A percentile compares a stretch with the other conserved stretches of the same genome.
phyloP scores from a whole-genome alignment of 2,329 filamentous ascomycete genomes.

The Pezizomycotina sp. region DNA sequence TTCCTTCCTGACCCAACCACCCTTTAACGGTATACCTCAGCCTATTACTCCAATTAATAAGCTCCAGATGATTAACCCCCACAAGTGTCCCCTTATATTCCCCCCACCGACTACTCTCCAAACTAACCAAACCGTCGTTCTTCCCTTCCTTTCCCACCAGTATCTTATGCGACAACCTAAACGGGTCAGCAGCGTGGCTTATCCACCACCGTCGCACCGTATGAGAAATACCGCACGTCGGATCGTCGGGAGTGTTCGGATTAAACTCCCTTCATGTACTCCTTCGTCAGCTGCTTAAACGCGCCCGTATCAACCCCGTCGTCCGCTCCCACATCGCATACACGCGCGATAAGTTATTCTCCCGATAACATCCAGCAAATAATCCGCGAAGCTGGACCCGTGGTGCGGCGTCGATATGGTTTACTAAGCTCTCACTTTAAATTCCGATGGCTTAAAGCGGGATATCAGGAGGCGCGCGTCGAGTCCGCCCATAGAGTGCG shows the following conservation, averaged over 20 bases:
- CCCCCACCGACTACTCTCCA: slow-evolving; percentile 45
- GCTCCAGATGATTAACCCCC: slow-evolving; percentile 45
- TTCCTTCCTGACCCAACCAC: slow-evolving; percentile 38
- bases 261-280: slow-evolving; percentile 48
- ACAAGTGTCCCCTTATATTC: slow-evolving; percentile 47
- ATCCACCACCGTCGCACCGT: slow-evolving; percentile 36
- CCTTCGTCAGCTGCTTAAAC: slow-evolving; percentile 43
- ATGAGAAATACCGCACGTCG: slow-evolving; percentile 44
- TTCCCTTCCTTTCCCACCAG: slow-evolving; percentile 39
- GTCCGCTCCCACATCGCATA: slow-evolving; percentile 36
- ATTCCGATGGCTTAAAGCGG: slow-evolving; percentile 32
- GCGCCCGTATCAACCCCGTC: slow-evolving; percentile 42
- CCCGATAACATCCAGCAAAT: slow-evolving; percentile 21
- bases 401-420: slow-evolving; percentile 30
- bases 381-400: slow-evolving; percentile 24
- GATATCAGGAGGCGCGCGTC: slow-evolving; percentile 51
- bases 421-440: slow-evolving; percentile 27
- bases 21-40: slow-evolving; percentile 38
- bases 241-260: slow-evolving; percentile 38
- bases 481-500: slow-evolving; percentile 33
- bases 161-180: slow-evolving; percentile 38
- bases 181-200: slow-evolving; percentile 31
- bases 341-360: slow-evolving; percentile 20
- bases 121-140: slow-evolving; percentile 53
- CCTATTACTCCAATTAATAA: slow-evolving; percentile 53